Conservation (phyloP, 768 basidiomycete genomes). For the Pulveroboletus ravenelii region DNA sequence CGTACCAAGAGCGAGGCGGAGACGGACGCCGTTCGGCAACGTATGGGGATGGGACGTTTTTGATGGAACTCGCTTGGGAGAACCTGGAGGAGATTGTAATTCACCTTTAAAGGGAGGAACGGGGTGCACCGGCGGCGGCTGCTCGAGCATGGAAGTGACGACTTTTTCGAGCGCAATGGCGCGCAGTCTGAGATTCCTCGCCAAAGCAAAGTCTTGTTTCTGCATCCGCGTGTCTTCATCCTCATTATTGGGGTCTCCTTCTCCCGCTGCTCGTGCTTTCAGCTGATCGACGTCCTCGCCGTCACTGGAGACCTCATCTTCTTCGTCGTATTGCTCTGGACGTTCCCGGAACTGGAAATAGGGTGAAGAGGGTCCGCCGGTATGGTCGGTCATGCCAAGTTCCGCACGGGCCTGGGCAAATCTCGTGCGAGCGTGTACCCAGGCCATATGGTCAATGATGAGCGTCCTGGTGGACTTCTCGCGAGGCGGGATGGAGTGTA, state of each 20-base stretch:
- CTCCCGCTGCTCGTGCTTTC: constrained; percentile 48
- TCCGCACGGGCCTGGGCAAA: constrained; percentile 83
- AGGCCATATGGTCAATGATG: constrained; percentile 84
- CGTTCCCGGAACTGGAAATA: constrained; percentile 61
- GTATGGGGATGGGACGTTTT: constrained; percentile 49
- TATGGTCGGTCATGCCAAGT: constrained; percentile 79
- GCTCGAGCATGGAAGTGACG: constrained; percentile 73
- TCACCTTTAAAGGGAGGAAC: constrained; percentile 46
- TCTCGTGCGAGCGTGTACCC: constrained; percentile 76
- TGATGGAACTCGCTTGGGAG: constrained; percentile 36
- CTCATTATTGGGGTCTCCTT: constrained; percentile 45
- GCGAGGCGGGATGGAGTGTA: constrained; percentile 80
- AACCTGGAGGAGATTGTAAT: constrained; percentile 46
- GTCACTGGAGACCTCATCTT: constrained; percentile 61
- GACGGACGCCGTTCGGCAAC: constrained; percentile 75
- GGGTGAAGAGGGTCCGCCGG: constrained; percentile 58
- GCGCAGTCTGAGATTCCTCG: constrained; percentile 59
- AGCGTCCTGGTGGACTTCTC: constrained; percentile 87
- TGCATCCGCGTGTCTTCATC: constrained; percentile 56
- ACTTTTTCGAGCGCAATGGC: constrained; percentile 84
- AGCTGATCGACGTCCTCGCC: constrained; percentile 48
- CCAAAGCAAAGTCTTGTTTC: constrained; percentile 58
- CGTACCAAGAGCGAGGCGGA: constrained; percentile 69
- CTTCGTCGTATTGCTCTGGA: constrained; percentile 75
- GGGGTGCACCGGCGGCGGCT: constrained; percentile 63